These are phyloP conservation scores for Cephalotrichum gorgonifer DNA, from an alignment of 2,329 filamentous ascomycete species.

Conservation along the genomic window DNA sequence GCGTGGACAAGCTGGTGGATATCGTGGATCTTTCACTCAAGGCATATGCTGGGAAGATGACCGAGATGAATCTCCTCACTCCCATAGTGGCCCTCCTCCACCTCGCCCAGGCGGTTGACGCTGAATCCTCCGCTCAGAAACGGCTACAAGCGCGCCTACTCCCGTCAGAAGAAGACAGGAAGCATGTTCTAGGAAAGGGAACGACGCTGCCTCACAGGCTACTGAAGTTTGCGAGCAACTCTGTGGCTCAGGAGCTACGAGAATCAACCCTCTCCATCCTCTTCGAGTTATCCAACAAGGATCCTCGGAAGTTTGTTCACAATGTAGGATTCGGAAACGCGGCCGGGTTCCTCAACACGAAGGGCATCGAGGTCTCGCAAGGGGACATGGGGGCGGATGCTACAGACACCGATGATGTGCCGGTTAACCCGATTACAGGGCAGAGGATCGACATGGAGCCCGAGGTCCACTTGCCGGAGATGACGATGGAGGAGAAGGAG, in stretches of 20 bases:
- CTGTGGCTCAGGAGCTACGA: constrained; percentile 60
- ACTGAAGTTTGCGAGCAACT: constrained; percentile 66
- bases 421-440: constrained; percentile 78
- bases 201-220: constrained; percentile 66
- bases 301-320: constrained; percentile 69
- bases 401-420: constrained; percentile 21
- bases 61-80: constrained; percentile 8
- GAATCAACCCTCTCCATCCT: constrained; percentile 68
- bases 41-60: constrained; percentile 8
- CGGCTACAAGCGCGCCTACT: constrained; percentile 59
- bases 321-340: constrained; percentile 95
- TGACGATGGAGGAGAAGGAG: constrained; percentile 89
- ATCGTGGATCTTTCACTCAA: constrained; percentile 8
- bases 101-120: constrained; percentile 7
- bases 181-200: constrained; percentile 65
- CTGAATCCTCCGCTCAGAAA: constrained; percentile 21
- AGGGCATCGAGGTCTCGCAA: constrained; percentile 21
- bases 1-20: constrained; percentile 9
- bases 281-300: constrained; percentile 76
- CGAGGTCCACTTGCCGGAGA: constrained; percentile 49
- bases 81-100: constrained; percentile 8
- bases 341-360: constrained; percentile 68
- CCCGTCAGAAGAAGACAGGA: constrained; percentile 66
- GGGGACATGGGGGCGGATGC: constrained; percentile 7
- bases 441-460: constrained; percentile 65